These are phyloP conservation scores for Platanthera zijinensis DNA, from an alignment of 106 monocot genomes.

Conservation along the genomic window DNA sequence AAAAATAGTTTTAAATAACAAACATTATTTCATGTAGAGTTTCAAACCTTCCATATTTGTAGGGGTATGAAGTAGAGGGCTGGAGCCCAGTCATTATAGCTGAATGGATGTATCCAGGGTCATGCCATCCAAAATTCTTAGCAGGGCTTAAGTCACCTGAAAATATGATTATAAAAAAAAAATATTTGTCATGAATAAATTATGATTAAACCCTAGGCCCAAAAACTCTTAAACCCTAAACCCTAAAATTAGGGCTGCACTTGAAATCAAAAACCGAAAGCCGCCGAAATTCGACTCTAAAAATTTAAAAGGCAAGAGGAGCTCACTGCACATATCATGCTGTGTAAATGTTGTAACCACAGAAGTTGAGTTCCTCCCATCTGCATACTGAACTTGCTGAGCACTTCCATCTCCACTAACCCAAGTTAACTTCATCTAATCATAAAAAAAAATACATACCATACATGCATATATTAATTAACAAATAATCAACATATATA, in stretches of 20 bases:
- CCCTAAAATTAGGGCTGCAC: too few relatives aligned
- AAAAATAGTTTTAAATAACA: neutral
- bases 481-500: neutral
- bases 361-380: constrained; percentile 30
- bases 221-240: too few relatives aligned
- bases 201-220: too few relatives aligned
- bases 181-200: too few relatives aligned
- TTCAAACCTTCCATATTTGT: constrained; percentile 54
- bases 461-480: neutral
- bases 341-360: constrained; percentile 37
- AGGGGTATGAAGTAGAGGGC: constrained; percentile 45
- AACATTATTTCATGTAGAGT: too few relatives aligned
- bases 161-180: too few relatives aligned
- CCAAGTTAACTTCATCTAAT: constrained; percentile 65
- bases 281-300: too few relatives aligned
- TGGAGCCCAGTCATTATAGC: constrained; percentile 52
- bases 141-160: constrained; percentile 41
- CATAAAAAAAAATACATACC: neutral
- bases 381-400: constrained; percentile 47
- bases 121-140: constrained; percentile 77
- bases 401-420: constrained; percentile 53
- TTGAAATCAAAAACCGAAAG: too few relatives aligned
- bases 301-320: neutral
- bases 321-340: constrained; percentile 66
- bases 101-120: constrained; percentile 74